These are phyloP conservation scores for Nitzschia palea DNA, from an alignment of 108 stramenopile species.

Conservation along the genomic window DNA sequence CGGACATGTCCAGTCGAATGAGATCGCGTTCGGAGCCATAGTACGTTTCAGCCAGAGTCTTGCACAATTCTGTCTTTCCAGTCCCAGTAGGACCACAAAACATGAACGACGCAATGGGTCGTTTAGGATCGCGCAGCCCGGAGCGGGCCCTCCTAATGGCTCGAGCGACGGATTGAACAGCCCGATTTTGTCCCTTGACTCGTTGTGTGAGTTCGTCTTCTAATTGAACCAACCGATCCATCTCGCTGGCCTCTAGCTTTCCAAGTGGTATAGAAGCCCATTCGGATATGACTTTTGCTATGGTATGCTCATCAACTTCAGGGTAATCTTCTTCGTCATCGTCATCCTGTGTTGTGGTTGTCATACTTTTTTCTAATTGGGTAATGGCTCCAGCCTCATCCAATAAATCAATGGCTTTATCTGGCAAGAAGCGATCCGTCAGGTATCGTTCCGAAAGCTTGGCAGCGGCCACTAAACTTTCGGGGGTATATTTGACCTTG, in stretches of 20 bases:
- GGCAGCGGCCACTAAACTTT: slow-evolving; percentile 65
- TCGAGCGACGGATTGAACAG: slow-evolving; percentile 78
- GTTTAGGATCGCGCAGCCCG: slow-evolving; percentile 73
- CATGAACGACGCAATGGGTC: slow-evolving; percentile 87
- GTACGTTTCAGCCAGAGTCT: slow-evolving; percentile 86
- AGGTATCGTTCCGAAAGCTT: slow-evolving; percentile 75
- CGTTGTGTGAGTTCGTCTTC: slow-evolving; percentile 63
- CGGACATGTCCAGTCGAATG: slow-evolving; percentile 93
- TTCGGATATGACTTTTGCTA: slow-evolving; percentile 64
- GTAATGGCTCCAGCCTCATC: slow-evolving; percentile 96
- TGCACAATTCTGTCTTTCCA: slow-evolving; percentile 92
- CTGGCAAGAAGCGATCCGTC: slow-evolving; percentile 82
- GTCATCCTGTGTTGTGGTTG: slow-evolving; percentile 20
- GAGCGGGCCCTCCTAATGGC: slow-evolving; percentile 82
- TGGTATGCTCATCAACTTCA: slow-evolving; percentile 68
- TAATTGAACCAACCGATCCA: slow-evolving; percentile 80
- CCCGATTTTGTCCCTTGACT: slow-evolving; percentile 89
- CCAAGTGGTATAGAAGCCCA: slow-evolving; percentile 76
- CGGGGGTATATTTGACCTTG: slow-evolving; percentile 62
- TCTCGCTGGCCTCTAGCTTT: slow-evolving; percentile 75
- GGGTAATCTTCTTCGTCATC: slow-evolving; percentile 28
- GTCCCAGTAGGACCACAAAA: slow-evolving; percentile 93
- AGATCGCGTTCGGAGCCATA: slow-evolving; percentile 89
- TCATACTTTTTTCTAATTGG: slow-evolving; percentile 67
- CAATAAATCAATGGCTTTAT: slow-evolving; percentile 92